phyloP scores from a whole-genome alignment of 2,329 filamentous ascomycete genomes.

The Sclerotinia sclerotiorum region DNA sequence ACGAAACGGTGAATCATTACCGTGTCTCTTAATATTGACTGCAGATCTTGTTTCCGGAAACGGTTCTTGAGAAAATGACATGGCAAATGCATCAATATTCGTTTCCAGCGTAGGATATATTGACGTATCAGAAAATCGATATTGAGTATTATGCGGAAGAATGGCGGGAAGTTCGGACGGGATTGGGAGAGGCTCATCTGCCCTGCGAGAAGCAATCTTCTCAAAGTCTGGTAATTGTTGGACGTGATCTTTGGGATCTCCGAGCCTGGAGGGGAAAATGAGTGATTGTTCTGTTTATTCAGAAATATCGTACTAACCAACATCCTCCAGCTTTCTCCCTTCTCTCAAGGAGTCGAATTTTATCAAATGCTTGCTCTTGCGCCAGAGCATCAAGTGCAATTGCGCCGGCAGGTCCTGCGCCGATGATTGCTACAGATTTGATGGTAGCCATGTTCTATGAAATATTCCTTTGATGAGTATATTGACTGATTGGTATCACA shows the following conservation, averaged over 20 bases:
- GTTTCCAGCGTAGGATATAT: conserved; percentile 65
- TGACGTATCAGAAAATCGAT: conserved; percentile 57
- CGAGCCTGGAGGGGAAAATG: conserved; percentile 44
- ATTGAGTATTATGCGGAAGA: conserved; percentile 45
- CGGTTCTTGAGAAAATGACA: conserved; percentile 59
- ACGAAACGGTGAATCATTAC: conserved; percentile 59
- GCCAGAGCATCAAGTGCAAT: conserved; percentile 60
- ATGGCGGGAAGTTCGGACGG: conserved; percentile 50
- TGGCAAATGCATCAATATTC: conserved; percentile 58
- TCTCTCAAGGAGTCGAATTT: conserved; percentile 61
- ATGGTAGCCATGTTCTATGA: conserved; percentile 31
- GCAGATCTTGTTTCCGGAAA: conserved; percentile 49
- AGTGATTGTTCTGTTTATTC: background rate
- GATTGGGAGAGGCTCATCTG: conserved; percentile 50
- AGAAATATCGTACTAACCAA: conserved; percentile 49
- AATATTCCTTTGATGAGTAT: background rate
- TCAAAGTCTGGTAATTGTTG: conserved; percentile 47
- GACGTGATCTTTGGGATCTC: conserved; percentile 42
- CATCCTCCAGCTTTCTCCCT: conserved; percentile 59
- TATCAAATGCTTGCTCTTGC: conserved; percentile 58
- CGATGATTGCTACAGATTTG: conserved; percentile 57
- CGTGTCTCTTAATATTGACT: conserved; percentile 50
- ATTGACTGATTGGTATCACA: background rate
- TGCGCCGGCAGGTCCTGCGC: conserved; percentile 59
- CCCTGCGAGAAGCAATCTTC: conserved; percentile 49